Base-by-base conservation (phyloP, 2,329 filamentous ascomycete genomes). In the Macrophomina pseudophaseolina region DNA sequence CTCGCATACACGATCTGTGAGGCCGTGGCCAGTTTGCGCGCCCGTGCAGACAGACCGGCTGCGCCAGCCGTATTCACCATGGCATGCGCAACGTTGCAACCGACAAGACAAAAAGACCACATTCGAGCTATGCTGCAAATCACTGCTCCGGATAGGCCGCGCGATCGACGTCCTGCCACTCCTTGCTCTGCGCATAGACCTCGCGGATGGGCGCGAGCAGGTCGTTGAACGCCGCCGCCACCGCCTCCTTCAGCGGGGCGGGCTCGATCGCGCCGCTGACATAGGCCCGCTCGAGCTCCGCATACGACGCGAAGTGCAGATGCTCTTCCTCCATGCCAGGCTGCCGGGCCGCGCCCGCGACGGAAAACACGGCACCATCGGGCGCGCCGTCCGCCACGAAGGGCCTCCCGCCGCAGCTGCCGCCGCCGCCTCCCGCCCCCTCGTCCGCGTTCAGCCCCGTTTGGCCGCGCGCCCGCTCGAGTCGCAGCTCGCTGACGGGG, bases 281-380 rank as follows among this genome's bases (percentile, higher is more conserved):
- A 28, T 33, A 62, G 1, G 42, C 11, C 23, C 11, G 7, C 18
- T 62, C 30, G 40, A 48, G 18, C 30, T 48, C 58, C 16, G 11
- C 30, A n/a, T 62, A 62, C 30, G 58, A 62, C 28, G 40, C 6
- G 32, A 49, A 46, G 12, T 60, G 56, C 56, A 32, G 7, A 23
- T 4, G 4, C 6, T 35, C 33, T 14, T 3, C 38, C 12, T 16
- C 40, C 8, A 38, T 7, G 6, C 35, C 35, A 12, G 35, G 23
- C 33, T 32, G 11, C 58, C 7, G 54, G 46, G 14, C 32, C 49
- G 23, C 23, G 23, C 23, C 2, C 23, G 23, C 23, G 23, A 53
- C 49, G 14, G 49, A 33, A 32, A 32, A 35, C 28, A 48, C 58
- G 40, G 58, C 46, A n/a, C 33, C 58, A 4, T 16, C 40, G 12